Conservation (phyloP, 176 grass and related monocot species). For the Bolboschoenus planiculmis region DNA sequence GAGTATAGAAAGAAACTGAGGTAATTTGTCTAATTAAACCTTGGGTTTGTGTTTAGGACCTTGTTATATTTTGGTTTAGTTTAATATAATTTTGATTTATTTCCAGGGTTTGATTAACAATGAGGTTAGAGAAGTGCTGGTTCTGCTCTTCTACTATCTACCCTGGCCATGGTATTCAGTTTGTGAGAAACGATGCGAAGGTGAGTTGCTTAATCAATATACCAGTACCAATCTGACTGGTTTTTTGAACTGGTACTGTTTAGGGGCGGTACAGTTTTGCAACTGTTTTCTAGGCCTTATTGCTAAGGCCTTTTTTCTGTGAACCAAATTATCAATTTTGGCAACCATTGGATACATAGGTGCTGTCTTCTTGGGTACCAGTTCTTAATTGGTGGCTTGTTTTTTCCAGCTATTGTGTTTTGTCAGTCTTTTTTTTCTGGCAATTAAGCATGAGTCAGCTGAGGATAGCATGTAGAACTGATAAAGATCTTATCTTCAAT, state of each 20-base stretch:
- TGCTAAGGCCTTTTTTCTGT: not conserved
- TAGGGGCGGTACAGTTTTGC: not conserved
- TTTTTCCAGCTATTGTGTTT: not conserved
- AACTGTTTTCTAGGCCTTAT: too few species aligned
- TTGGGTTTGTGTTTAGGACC: too few species aligned
- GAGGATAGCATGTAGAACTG: not conserved
- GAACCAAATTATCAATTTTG: not conserved
- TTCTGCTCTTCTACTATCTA: constrained; percentile 96
- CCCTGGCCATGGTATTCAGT: constrained; percentile 89
- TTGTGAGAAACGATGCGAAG: constrained; percentile 95
- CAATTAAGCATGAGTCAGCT: not conserved
- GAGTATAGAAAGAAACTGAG: too few species aligned
- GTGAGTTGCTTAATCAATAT: not conserved
- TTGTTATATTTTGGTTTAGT: not conserved
- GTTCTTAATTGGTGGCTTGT: not conserved
- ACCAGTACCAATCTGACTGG: not conserved
- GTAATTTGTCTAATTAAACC: too few species aligned
- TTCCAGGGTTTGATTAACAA: constrained; percentile 31
- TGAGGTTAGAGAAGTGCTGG: constrained; percentile 99
- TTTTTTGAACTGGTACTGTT: not conserved
- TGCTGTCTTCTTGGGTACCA: not conserved
- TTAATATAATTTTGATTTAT: not conserved
- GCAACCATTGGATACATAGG: not conserved
- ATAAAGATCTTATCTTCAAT: not conserved
- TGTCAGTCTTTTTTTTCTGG: not conserved